Base-by-base conservation (phyloP, 192 early-diverging fungal species). In the Chytriomyces hyalinus region DNA sequence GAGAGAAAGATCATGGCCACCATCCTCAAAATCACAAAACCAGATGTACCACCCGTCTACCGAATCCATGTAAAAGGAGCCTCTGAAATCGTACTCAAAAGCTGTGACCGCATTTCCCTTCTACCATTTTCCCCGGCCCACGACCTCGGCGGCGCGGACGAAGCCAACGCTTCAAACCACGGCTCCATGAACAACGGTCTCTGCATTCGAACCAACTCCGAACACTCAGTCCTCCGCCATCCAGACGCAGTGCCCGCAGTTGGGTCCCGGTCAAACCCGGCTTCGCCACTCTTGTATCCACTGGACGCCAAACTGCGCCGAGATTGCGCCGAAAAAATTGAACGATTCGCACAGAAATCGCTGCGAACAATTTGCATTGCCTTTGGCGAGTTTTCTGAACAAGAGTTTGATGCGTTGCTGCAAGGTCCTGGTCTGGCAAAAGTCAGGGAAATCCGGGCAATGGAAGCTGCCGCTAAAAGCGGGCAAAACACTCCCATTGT, bases 61-160 rank as follows among this genome's bases (percentile, higher is more conserved):
- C 91, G 93, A 7, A 80, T 97, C 49, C 93, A 93, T 77, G 92
- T 96, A 74, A 99, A 99, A 86, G 98, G 98, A 49, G 98, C 98
- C 46, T 47, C 71, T 22, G 78, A 79, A 60, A 74, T 79, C 6
- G 78, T 79, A 9, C 44, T 79, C n/a, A 68, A 67, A 57, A 45
- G 44, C 20, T 79, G 78, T 50, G 74, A 76, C 50, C 62, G 74
- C 10, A 65, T 59, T 8, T 15, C 47, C 28, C 24, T 76, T 9
- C 74, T 76, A 1, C 74, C 74, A 6, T 76, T 65, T 24, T 67
- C 66, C 45, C 64, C 74, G 13, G 13, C 47, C 22, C 15, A 20
- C 4, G 75, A 57, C 13, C 36, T 3, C 36, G 4, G 0, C 4
- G 36, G 36, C 36, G 36, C 36, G 36, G 53, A 57, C 0, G 53